Evolutionary conservation across 495 filamentous ascomycete genomes (phyloP).

Genomic region (Hypoxylon lienhwacheense): DNA sequence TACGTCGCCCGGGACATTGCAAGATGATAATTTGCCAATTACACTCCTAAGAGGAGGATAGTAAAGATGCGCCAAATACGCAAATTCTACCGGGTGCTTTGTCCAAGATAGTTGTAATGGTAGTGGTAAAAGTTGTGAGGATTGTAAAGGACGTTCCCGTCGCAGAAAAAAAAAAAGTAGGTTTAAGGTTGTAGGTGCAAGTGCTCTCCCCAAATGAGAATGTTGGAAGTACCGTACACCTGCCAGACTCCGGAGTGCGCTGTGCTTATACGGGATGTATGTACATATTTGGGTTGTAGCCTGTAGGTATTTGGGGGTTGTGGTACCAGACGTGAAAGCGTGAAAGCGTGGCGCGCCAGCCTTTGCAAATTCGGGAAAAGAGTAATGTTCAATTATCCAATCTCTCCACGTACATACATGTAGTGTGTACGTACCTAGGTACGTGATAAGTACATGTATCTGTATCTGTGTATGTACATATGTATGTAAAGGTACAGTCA

Average conservation of each 20-base stretch:
- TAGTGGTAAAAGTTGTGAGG: conserved; percentile 15
- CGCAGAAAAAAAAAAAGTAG: conserved; percentile 20
- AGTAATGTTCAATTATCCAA: conserved; percentile 34
- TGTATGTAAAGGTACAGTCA: too few relatives aligned
- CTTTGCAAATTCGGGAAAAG: conserved; percentile 26
- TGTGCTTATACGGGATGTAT: too few relatives aligned
- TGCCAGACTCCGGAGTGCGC: conserved; percentile 8
- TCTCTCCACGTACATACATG: too few relatives aligned
- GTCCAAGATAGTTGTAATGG: conserved; percentile 5
- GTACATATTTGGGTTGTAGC: too few relatives aligned
- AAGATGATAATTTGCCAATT: conserved; percentile 34
- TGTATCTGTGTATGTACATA: too few relatives aligned
- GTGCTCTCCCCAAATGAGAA: conserved; percentile 13
- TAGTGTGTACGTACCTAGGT: too few relatives aligned
- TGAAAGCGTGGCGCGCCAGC: conserved; percentile 18
- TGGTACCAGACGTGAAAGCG: conserved; percentile 3
- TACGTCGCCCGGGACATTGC: conserved; percentile 35
- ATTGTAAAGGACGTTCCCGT: conserved; percentile 31
- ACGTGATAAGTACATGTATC: too few relatives aligned
- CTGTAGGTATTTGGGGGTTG: background rate
- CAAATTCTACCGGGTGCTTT: conserved; percentile 1
- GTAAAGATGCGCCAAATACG: conserved; percentile 10
- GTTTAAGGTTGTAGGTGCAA: conserved; percentile 11
- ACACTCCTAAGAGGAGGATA: conserved; percentile 5
- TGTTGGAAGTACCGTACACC: conserved; percentile 6